phyloP scores from a whole-genome alignment of 1,284 basidiomycete species.

The Ceratobasidium sp. region DNA sequence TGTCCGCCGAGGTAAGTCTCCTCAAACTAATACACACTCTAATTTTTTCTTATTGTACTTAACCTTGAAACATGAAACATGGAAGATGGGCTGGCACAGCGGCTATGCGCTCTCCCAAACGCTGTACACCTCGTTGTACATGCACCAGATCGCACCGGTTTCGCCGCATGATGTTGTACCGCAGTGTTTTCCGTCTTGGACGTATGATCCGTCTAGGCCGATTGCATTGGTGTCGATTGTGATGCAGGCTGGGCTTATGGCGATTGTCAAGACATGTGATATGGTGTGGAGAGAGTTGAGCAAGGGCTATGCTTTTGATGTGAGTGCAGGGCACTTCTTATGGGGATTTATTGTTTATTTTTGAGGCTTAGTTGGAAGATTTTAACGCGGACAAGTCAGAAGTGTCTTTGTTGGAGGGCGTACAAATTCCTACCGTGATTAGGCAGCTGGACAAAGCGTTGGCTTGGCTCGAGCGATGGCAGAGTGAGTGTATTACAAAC shows the following conservation, averaged over 20 bases:
- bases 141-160: slow-evolving; percentile 66
- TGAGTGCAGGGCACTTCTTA: too few species aligned
- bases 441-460: slow-evolving; percentile 68
- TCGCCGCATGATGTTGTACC: slow-evolving; percentile 15
- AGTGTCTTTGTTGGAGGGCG: slow-evolving; percentile 75
- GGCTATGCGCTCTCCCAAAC: slow-evolving; percentile 88
- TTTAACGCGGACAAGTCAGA: slow-evolving; percentile 89
- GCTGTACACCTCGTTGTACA: slow-evolving; percentile 82
- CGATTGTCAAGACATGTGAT: slow-evolving; percentile 84
- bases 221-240: slow-evolving; percentile 73
- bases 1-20: slow-evolving; percentile 78
- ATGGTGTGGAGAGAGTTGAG: slow-evolving; percentile 82
- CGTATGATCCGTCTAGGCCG: slow-evolving; percentile 55
- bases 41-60: not conserved
- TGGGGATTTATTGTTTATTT: too few species aligned
- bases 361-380: slow-evolving; percentile 89
- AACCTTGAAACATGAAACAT: not conserved
- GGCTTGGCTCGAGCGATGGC: slow-evolving; percentile 58
- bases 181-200: slow-evolving; percentile 38
- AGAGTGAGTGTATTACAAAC: slow-evolving; percentile 25
- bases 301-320: slow-evolving; percentile 79
- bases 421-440: slow-evolving; percentile 69
- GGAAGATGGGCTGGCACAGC: slow-evolving; percentile 83
- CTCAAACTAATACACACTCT: not conserved
- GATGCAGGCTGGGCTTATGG: slow-evolving; percentile 75